Evolutionary conservation across 164 flowering plant genomes (phyloP).

Genomic region (Vitis amurensis): DNA sequence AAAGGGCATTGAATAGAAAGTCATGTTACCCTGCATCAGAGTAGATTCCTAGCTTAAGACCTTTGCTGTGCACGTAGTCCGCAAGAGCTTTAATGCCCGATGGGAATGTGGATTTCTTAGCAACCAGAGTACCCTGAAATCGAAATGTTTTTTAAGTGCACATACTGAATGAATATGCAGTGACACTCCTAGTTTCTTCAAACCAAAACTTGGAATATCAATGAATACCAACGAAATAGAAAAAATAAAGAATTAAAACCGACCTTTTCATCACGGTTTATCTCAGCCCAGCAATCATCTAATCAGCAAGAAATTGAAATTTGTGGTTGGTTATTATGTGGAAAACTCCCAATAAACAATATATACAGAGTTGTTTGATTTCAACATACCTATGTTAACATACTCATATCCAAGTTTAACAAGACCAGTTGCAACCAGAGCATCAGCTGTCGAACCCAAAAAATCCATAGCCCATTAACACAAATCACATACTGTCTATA

Average conservation of each 20-base stretch:
- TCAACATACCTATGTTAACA: slow-evolving; percentile 50
- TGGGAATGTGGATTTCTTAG: slow-evolving; percentile 43
- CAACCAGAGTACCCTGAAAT: slow-evolving; percentile 33
- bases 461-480: background rate
- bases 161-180: background rate
- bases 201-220: background rate
- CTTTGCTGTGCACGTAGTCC: slow-evolving; percentile 48
- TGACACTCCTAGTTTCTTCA: background rate
- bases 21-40: slow-evolving; percentile 46
- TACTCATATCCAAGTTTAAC: slow-evolving; percentile 50
- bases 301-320: background rate
- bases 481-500: background rate
- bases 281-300: slow-evolving; percentile 72
- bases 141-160: background rate
- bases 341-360: too few relatives aligned
- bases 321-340: background rate
- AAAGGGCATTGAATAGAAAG: background rate
- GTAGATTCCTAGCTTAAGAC: slow-evolving; percentile 51
- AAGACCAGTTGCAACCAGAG: slow-evolving; percentile 55
- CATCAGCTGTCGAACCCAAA: slow-evolving; percentile 44
- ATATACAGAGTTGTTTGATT: too few relatives aligned
- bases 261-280: slow-evolving; percentile 39
- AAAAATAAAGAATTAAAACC: background rate
- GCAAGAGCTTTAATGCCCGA: slow-evolving; percentile 52
- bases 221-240: background rate